Percentiles rank a stretch among this genome's conserved stretches.
Conservation (phyloP, 306 rosid species). For the Ormosia emarginata region DNA sequence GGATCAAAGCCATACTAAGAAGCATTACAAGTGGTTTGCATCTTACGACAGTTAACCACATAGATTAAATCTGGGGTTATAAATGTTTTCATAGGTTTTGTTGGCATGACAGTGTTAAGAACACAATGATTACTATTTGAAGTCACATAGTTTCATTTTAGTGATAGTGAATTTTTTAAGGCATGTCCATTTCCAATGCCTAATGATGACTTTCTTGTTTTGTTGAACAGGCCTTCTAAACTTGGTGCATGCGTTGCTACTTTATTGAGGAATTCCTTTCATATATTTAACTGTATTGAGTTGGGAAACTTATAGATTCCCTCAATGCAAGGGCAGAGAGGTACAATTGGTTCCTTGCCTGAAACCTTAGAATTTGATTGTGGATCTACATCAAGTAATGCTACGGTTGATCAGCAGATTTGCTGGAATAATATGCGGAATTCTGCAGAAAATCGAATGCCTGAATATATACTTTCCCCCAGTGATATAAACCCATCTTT, state of each 20-base stretch:
- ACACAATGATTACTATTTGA: background rate
- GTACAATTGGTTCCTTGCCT: conserved; percentile 73
- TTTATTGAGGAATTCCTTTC: conserved; percentile 26
- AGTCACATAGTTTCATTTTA: conserved; percentile 1
- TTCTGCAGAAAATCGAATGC: conserved; percentile 55
- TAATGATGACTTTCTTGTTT: conserved; percentile 27
- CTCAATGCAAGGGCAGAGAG: conserved; percentile 96
- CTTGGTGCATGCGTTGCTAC: conserved; percentile 16
- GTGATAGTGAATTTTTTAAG: background rate
- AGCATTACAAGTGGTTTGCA: background rate
- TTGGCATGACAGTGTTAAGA: background rate
- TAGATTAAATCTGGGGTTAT: background rate
- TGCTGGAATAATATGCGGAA: conserved; percentile 63
- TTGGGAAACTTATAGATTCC: conserved; percentile 29
- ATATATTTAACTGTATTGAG: conserved; percentile 19
- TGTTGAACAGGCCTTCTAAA: conserved; percentile 40
- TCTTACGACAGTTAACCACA: background rate
- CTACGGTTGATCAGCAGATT: conserved; percentile 59
- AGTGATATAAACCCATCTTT: conserved; percentile 56
- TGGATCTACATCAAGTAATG: conserved; percentile 61
- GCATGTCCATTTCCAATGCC: background rate
- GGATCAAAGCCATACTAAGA: background rate
- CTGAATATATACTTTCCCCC: conserved; percentile 52
- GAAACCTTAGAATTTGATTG: conserved; percentile 82
- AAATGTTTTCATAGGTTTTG: background rate